Evolutionary conservation across 805 yeast species (phyloP).

Genomic region (Saturnispora galanensis): DNA sequence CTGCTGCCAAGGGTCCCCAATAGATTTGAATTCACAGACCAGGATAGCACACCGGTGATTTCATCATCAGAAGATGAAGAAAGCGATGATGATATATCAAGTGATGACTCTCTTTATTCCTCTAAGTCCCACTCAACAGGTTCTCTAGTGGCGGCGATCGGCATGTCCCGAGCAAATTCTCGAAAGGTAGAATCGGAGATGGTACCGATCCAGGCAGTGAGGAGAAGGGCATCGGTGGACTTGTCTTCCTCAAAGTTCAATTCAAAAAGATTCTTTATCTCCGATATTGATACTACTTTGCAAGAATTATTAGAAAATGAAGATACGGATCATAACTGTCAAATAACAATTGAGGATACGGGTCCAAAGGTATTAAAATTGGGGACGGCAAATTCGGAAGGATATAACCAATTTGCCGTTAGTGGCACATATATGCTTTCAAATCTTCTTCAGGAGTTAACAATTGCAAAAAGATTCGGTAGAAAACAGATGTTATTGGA

Average conservation of each 20-base stretch:
- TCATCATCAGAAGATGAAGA: slow-evolving; percentile 12
- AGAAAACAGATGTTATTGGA: slow-evolving; percentile 69
- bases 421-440: slow-evolving; percentile 87
- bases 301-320: slow-evolving; percentile 60
- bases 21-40: slow-evolving; percentile 5
- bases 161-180: slow-evolving; percentile 5
- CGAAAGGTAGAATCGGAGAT: not conserved
- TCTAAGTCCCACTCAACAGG: slow-evolving; percentile 12
- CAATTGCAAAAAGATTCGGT: slow-evolving; percentile 76
- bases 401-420: slow-evolving; percentile 60
- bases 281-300: slow-evolving; percentile 66
- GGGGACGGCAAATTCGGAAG: slow-evolving; percentile 80
- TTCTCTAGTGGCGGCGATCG: slow-evolving; percentile 5
- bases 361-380: slow-evolving; percentile 75
- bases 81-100: not conserved
- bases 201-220: slow-evolving; percentile 12
- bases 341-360: slow-evolving; percentile 75
- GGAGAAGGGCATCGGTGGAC: slow-evolving; percentile 48
- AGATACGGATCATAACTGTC: slow-evolving; percentile 78
- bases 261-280: slow-evolving; percentile 52
- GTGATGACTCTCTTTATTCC: not conserved
- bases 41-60: slow-evolving; percentile 10
- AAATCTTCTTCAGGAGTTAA: slow-evolving; percentile 77
- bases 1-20: slow-evolving; percentile 6
- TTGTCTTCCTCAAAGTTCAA: slow-evolving; percentile 28